Conservation (phyloP, 148 eudicot species). For the Salicornia ramosissima region DNA sequence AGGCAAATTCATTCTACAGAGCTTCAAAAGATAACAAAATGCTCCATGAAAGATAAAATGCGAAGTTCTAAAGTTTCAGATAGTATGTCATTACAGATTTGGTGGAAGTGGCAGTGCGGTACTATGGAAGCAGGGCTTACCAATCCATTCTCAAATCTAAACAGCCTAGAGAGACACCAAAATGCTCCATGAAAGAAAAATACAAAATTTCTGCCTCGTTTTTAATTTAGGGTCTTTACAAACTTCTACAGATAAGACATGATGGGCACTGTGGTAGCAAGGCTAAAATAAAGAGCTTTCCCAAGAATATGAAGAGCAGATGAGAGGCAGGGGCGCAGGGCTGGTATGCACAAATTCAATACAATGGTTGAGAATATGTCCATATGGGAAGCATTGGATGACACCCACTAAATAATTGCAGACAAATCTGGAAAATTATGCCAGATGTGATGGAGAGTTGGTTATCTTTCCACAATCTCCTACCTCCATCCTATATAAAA, state of each 20-base stretch:
- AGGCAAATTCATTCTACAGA: too few relatives aligned
- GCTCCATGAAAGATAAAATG: too few relatives aligned
- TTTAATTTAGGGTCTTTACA: not conserved
- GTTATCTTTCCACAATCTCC: not conserved
- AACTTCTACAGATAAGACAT: too few relatives aligned
- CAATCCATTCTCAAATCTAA: not conserved
- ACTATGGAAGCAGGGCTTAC: too few relatives aligned
- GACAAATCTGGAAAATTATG: not conserved
- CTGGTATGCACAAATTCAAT: not conserved
- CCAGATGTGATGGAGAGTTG: not conserved
- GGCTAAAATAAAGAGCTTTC: not conserved
- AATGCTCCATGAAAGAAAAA: not conserved
- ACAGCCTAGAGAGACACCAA: not conserved
- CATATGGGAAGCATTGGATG: not conserved
- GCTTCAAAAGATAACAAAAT: too few relatives aligned
- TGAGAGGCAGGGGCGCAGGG: not conserved
- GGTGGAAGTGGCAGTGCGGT: too few relatives aligned
- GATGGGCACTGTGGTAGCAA: not conserved
- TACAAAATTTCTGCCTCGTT: not conserved
- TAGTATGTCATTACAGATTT: too few relatives aligned
- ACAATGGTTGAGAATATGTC: not conserved
- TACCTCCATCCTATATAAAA: not conserved
- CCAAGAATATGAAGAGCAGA: not conserved
- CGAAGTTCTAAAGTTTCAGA: too few relatives aligned
- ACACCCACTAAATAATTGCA: not conserved